Evolutionary conservation across 331 rosid genomes (phyloP), one percentile per base, ranked within the genome.

Genomic region (Malus hybrid): DNA sequence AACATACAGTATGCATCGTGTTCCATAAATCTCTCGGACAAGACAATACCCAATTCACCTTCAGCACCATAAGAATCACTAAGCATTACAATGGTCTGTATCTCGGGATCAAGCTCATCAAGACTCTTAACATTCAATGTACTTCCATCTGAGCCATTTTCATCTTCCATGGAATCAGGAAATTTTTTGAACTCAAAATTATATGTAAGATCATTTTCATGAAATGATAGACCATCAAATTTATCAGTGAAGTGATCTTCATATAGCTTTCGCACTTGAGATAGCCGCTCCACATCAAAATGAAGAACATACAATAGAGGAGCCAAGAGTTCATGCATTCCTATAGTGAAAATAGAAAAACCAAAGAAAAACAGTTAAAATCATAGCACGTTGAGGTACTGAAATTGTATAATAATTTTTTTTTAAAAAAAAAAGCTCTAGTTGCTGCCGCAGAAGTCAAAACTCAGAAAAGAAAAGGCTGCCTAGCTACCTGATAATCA

Each of bases 241-340:
- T 86, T 92, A 88, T 95, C 99, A 5, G 89, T 88, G 91, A 95
- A 89, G 80, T 89, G 93, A 75, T 92, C 96, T 77, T 92, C 98
- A 60, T 90, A 86, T 68, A 83, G 87, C 77, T 87, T 90, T 79
- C 96, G 90, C 80, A 90, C 89, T 85, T 89, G 86, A 20, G 87
- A 83, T 78, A 88, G 88, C 30, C 77, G 82, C 79, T 87, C 96
- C 70, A 92, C 85, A 66, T 90, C 99, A 87, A 81, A 89, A 87
- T 95, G 97, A 81, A 95, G 97, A 78, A 89, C 99, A 63, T 84
- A 95, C 44, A 95, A 78, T 53, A 92, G 75, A 10, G 99, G 99
- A 75, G 99, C 99, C 90, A 95, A 86, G 75, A 95, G 90, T 83
- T 95, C 99, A 82, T 95, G 98, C 99, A 95, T 95, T 71, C 99